A percentile compares a stretch with the other conserved stretches of the same genome.
These are phyloP conservation scores for Xylariaceae sp. DNA, from an alignment of 2,329 filamentous ascomycete genomes.

Conservation along the genomic window DNA sequence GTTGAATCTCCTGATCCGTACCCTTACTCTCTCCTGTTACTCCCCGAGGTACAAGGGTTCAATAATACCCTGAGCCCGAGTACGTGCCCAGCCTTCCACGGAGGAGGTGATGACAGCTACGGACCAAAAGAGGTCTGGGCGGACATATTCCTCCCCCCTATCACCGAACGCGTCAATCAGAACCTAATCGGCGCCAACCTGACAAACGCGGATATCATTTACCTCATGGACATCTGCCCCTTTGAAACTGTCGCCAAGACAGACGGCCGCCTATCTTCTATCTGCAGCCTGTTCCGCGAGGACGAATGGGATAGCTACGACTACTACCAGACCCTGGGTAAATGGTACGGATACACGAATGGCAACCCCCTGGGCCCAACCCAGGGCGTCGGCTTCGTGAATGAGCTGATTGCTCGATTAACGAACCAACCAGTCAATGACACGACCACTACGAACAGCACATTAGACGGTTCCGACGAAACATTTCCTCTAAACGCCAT, in stretches of 20 bases:
- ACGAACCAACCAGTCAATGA: conserved; percentile 65
- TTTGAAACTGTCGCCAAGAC: conserved; percentile 69
- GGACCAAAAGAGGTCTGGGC: conserved; percentile 54
- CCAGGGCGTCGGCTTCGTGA: conserved; percentile 81
- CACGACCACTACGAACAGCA: conserved; percentile 69
- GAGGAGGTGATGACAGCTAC: conserved; percentile 46
- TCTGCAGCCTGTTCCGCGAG: conserved; percentile 69
- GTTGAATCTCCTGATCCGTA: conserved; percentile 41
- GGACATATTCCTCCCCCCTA: conserved; percentile 58
- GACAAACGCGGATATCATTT: conserved; percentile 55
- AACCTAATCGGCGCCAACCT: conserved; percentile 65
- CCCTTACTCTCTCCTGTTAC: conserved; percentile 54
- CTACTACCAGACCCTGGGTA: conserved; percentile 73
- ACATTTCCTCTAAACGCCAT: conserved; percentile 67
- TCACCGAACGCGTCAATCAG: conserved; percentile 63
- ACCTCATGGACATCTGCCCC: conserved; percentile 83
- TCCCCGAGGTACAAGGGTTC: conserved; percentile 58
- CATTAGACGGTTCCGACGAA: conserved; percentile 58
- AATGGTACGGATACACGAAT: conserved; percentile 76
- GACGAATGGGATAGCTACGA: conserved; percentile 74
- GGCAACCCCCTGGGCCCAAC: conserved; percentile 76
- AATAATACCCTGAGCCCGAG: conserved; percentile 83
- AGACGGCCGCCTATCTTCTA: conserved; percentile 55
- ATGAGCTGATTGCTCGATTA: conserved; percentile 79
- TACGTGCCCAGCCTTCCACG: conserved; percentile 65